Evolutionary conservation across 73 alveolate genomes (phyloP).

Genomic region (Uronychia binucleata): DNA sequence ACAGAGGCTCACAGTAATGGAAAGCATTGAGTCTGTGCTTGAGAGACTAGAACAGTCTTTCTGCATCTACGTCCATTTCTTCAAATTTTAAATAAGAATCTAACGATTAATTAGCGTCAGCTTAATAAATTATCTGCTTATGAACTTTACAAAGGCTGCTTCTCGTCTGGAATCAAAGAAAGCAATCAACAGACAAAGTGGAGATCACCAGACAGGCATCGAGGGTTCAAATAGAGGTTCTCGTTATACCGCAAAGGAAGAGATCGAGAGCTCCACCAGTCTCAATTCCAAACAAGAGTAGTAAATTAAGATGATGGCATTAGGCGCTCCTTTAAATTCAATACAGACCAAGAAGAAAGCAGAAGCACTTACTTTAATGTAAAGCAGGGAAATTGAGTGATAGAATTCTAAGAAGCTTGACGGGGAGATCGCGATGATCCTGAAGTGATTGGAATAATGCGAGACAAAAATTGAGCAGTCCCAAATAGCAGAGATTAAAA

Average conservation of each 20-base stretch:
- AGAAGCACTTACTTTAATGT: background rate
- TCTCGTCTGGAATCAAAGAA: background rate
- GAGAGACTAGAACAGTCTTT: background rate
- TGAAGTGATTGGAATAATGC: background rate
- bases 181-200: background rate
- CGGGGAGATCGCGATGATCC: background rate
- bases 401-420: background rate
- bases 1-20: slow-evolving; percentile 27
- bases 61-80: background rate
- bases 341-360: background rate
- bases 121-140: background rate
- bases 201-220: background rate
- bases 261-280: background rate
- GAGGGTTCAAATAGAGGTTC: background rate
- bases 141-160: background rate
- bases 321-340: background rate
- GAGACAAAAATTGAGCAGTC: background rate
- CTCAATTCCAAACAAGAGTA: background rate
- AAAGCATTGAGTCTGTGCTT: background rate
- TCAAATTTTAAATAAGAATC: background rate
- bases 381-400: background rate
- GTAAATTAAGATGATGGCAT: background rate
- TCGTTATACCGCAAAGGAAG: background rate
- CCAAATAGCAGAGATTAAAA: background rate
- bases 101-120: background rate